Percentiles rank a stretch among this genome's conserved stretches.
Conservation (phyloP, 2,329 filamentous ascomycete genomes). For the Fusarium sp. region DNA sequence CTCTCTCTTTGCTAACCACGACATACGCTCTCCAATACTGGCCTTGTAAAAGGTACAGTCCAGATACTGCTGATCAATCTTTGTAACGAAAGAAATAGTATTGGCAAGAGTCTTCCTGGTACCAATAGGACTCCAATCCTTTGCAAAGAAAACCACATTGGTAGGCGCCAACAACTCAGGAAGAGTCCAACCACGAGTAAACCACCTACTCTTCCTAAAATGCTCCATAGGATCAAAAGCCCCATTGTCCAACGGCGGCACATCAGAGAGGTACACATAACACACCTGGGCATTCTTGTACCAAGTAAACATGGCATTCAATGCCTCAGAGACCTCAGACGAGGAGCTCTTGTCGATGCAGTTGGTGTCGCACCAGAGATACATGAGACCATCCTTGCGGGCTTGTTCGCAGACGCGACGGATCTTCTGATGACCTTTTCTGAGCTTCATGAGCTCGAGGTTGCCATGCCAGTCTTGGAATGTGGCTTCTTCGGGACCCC, state of each 20-base stretch:
- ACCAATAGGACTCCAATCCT: conserved; percentile 23
- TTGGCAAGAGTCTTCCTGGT: conserved; percentile 22
- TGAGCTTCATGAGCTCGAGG: conserved; percentile 28
- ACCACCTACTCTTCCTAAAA: conserved; percentile 21
- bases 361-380: conserved; percentile 32
- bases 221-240: conserved; percentile 22
- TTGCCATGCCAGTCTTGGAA: conserved; percentile 38
- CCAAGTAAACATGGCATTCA: conserved; percentile 29
- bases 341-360: conserved; percentile 34
- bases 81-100: conserved; percentile 18
- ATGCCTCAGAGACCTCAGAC: conserved; percentile 23
- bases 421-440: conserved; percentile 27
- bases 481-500: conserved; percentile 46
- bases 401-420: conserved; percentile 25
- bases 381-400: conserved; percentile 24
- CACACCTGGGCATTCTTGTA: conserved; percentile 26
- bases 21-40: conserved; percentile 26
- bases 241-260: background rate
- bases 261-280: conserved; percentile 13
- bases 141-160: conserved; percentile 20
- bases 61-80: conserved; percentile 27
- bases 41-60: conserved; percentile 29
- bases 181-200: conserved; percentile 21
- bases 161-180: conserved; percentile 25
- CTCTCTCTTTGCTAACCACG: conserved; percentile 18